These are phyloP conservation scores for Penicillium italicum DNA, from an alignment of 2,329 filamentous ascomycete genomes.

Conservation along the genomic window DNA sequence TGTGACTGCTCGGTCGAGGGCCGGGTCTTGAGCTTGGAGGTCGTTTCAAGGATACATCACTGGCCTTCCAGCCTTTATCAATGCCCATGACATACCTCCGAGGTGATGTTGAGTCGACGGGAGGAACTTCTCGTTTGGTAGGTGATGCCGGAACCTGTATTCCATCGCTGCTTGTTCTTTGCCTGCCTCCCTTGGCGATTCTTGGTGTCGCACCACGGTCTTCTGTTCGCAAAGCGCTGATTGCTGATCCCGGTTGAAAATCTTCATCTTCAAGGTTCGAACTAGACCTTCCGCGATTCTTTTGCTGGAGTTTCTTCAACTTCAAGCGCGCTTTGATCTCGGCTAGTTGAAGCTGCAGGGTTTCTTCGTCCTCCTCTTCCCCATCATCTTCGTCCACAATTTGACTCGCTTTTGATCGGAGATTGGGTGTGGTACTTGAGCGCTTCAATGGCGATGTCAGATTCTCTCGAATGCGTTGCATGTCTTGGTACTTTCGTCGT, in stretches of 20 bases:
- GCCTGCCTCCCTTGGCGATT: conserved; percentile 11
- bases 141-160: conserved; percentile 78
- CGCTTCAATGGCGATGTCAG: conserved; percentile 64
- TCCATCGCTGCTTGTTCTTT: conserved; percentile 25
- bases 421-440: conserved; percentile 42
- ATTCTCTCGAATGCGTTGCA: conserved; percentile 63
- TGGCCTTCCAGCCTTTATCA: conserved; percentile 77
- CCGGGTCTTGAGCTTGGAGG: conserved; percentile 43
- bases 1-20: conserved; percentile 32
- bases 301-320: conserved; percentile 74
- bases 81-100: conserved; percentile 78
- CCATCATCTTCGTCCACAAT: conserved; percentile 48
- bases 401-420: conserved; percentile 32
- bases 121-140: conserved; percentile 48
- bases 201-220: conserved; percentile 15
- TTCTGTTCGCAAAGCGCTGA: conserved; percentile 22
- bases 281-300: conserved; percentile 39
- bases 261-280: conserved; percentile 24
- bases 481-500: conserved; percentile 67
- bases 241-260: conserved; percentile 25
- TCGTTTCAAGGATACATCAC: conserved; percentile 79
- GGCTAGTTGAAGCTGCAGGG: conserved; percentile 75
- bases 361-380: conserved; percentile 82
- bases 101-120: conserved; percentile 65
- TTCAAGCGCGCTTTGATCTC: conserved; percentile 85